Evolutionary conservation across 768 basidiomycete species (phyloP), one percentile per base, ranked within the genome.

Genomic region (Lyophyllum atratum): DNA sequence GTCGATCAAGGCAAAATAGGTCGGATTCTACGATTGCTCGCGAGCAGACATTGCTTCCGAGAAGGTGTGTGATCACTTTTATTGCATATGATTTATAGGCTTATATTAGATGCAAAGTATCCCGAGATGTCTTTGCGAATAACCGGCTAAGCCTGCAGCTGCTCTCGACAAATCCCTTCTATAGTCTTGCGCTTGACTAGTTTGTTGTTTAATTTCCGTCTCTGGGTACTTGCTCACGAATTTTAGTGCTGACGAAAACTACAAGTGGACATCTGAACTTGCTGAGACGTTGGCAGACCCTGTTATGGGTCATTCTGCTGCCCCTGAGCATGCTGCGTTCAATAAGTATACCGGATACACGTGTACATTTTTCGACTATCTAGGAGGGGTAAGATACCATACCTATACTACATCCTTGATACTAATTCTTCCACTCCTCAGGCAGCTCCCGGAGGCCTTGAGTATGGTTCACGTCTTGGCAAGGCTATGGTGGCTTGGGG

Each of bases 101-200:
- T n/a, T 26, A 77, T 9, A 9, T 37, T 15, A 37, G 11, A 3
- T 37, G 6, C 17, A 15, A 37, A 37, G 76, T 78, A 2, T 60
- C 63, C 24, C 62, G 62, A 12, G 69, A 76, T 46, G 72, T 75
- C 0, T 79, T 76, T 51, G 72, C 74, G 2, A 78, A 80, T 53
- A 80, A 77, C 59, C 70, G 77, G 0, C 65, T 80, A 1, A 75
- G 73, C 52, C 58, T 74, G 34, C 62, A 68, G 29, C 64, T 78
- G 1, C 49, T 72, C 1, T 74, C 74, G 4, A 62, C 63, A 1
- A 70, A 74, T 28, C 68, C 71, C 3, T 54, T 76, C 1, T 62
- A 65, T 10, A 59, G 55, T 22, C 54, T 74, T 3, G 62, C 66
- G 0, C 49, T 64, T 0, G 64, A 71, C 34, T 46, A 72, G 73